Base-by-base conservation (phyloP, 805 yeast genomes). In the Ogataea haglerorum region DNA sequence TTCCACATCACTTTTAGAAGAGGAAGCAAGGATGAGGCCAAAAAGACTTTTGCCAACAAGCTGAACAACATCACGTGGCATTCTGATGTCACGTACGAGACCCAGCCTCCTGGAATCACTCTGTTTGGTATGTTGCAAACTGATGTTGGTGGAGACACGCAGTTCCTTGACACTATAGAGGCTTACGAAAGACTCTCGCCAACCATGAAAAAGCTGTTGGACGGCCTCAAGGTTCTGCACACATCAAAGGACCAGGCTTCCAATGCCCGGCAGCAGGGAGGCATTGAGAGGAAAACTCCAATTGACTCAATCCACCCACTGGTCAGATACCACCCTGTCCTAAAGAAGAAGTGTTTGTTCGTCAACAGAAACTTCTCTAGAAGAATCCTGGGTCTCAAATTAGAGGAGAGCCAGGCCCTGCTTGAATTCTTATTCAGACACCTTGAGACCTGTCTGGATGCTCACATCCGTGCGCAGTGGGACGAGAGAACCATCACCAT, bases 141-240 rank as follows among this genome's bases (percentile, higher is more conserved):
- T 9, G 53, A 47, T 14, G 40, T 78, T 30, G 89, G 91, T 39
- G 93, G 93, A 46, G 93, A 85, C 59, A 85, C 93, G n/a, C 65
- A 82, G 34, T 85, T 82, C 56, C 75, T 85, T n/a, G 86, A 82
- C 55, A 70, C 79, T 19, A 68, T 70, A 26, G 88, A 82, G 58
- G 88, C 87, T 9, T 85, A 80, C 61, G 75, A 80, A 43, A 67
- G 90, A 53, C 69, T 85, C 38, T 82, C 90, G 1, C 84, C 85
- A 17, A 73, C 67, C 21, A 74, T 83, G 67, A 72, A 79, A 57
- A 64, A 76, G 53, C 64, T 80, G 48, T 59, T 84, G 31, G 68
- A 70, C 14, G 82, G 82, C 0, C 70, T 85, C 53, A 76, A 78
- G 52, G 90, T 80, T 3, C 66, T 78, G 30, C 90, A 85, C 65